phyloP scores from a whole-genome alignment of 2,329 filamentous ascomycete species.

The Westerdykella aurantiaca region DNA sequence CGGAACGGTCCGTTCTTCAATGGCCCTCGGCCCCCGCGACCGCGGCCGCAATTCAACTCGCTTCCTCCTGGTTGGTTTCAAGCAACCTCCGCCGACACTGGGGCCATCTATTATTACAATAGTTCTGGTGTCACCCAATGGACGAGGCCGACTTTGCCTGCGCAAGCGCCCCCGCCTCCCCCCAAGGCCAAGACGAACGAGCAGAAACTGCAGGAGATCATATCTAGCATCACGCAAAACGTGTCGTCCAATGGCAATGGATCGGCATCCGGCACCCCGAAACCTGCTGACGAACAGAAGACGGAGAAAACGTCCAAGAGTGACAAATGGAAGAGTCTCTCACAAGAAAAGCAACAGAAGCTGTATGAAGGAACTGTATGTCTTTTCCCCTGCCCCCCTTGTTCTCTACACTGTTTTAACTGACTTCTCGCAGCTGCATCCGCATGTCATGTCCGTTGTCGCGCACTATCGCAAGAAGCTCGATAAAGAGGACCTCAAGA shows the following conservation, averaged over 20 bases:
- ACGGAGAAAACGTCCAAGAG: constrained; percentile 46
- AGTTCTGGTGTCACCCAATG: constrained; percentile 69
- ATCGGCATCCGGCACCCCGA: constrained; percentile 60
- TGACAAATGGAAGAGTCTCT: constrained; percentile 65
- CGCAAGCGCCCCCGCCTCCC: constrained; percentile 54
- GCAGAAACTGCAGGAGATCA: constrained; percentile 67
- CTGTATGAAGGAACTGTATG: constrained; percentile 89
- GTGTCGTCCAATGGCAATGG: constrained; percentile 49
- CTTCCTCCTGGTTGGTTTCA: constrained; percentile 84
- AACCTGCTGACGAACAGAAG: constrained; percentile 51
- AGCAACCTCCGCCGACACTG: constrained; percentile 59
- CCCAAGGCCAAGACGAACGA: constrained; percentile 66
- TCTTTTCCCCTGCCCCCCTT: constrained; percentile 9
- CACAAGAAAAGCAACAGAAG: constrained; percentile 86
- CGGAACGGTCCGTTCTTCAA: constrained; percentile 51
- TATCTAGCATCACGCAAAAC: constrained; percentile 70
- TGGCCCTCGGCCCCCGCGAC: constrained; percentile 46
- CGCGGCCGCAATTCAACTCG: constrained; percentile 52
- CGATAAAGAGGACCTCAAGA: constrained; percentile 68
- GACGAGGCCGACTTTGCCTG: constrained; percentile 67
- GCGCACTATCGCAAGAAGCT: constrained; percentile 84
- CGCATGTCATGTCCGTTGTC: constrained; percentile 77
- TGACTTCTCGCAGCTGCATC: constrained; percentile 58
- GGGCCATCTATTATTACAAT: constrained; percentile 81
- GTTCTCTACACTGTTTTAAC: constrained; percentile 6